Evolutionary conservation across 2,329 filamentous ascomycete species (phyloP).

Genomic region (Aspergillus fijiensis): DNA sequence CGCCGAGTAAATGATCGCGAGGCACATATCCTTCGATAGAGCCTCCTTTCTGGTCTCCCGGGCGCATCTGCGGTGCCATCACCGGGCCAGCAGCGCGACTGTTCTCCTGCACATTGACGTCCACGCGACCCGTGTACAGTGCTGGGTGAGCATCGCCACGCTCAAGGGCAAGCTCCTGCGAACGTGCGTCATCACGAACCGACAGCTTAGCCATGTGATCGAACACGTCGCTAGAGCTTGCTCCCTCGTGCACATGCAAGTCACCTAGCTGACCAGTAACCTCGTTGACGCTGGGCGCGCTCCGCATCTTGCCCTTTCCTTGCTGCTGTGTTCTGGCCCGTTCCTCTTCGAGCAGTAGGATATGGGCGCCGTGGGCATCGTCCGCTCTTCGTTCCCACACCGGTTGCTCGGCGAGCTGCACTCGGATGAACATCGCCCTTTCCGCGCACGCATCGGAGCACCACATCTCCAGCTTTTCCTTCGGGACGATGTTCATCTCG

Average conservation of each 20-base stretch:
- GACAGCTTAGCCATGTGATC: slow-evolving; percentile 28
- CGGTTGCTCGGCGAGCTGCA: slow-evolving; percentile 81
- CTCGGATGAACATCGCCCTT: slow-evolving; percentile 79
- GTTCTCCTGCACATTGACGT: slow-evolving; percentile 38
- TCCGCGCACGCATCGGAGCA: slow-evolving; percentile 78
- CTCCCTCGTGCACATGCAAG: slow-evolving; percentile 19
- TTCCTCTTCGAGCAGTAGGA: slow-evolving; percentile 67
- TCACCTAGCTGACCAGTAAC: slow-evolving; percentile 23
- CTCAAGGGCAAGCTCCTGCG: slow-evolving; percentile 36
- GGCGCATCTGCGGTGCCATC: slow-evolving; percentile 33
- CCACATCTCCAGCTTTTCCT: slow-evolving; percentile 77
- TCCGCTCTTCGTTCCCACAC: slow-evolving; percentile 74
- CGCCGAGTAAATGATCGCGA: slow-evolving; percentile 18
- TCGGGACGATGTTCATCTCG: slow-evolving; percentile 64
- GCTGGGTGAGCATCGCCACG: slow-evolving; percentile 33
- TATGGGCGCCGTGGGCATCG: slow-evolving; percentile 47
- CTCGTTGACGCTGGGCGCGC: slow-evolving; percentile 26
- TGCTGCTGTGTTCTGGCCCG: slow-evolving; percentile 21
- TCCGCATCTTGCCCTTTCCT: slow-evolving; percentile 21
- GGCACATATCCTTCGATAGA: slow-evolving; percentile 46
- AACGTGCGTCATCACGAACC: slow-evolving; percentile 25
- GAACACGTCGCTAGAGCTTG: slow-evolving; percentile 19
- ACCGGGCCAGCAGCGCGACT: slow-evolving; percentile 18
- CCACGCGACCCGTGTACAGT: slow-evolving; percentile 31
- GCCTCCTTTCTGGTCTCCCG: slow-evolving; percentile 37